Percentiles rank a stretch among this genome's conserved stretches.
phyloP scores from a whole-genome alignment of 176 grass and related monocot species.

The Musa troglodytarum region DNA sequence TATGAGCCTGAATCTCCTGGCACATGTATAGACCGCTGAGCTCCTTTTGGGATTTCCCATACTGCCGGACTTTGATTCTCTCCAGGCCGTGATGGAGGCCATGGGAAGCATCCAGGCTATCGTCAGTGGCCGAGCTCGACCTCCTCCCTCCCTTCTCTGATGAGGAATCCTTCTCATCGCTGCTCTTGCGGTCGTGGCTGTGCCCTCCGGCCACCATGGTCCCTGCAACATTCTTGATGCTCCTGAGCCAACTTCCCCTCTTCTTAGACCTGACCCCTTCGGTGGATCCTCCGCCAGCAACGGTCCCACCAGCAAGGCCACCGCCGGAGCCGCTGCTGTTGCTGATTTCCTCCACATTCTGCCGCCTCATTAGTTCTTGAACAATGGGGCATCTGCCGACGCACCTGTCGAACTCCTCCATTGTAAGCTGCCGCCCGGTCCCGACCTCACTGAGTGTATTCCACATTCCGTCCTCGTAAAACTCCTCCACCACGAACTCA shows the following conservation, averaged over 20 bases:
- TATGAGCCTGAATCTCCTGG: conserved; percentile 83
- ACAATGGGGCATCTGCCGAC: conserved; percentile 87
- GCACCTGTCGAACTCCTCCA: conserved; percentile 88
- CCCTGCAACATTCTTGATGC: conserved; percentile 51
- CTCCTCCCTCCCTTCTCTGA: conserved; percentile 79
- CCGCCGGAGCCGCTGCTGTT: conserved; percentile 10
- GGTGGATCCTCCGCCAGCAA: conserved; percentile 20
- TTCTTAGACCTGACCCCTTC: conserved; percentile 29
- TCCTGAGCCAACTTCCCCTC: conserved; percentile 50
- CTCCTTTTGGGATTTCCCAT: conserved; percentile 84
- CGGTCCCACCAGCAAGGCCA: conserved; percentile 18
- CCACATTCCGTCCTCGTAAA: conserved; percentile 28
- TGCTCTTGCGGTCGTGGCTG: conserved; percentile 50
- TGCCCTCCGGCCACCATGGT: conserved; percentile 33
- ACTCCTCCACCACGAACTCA: conserved; percentile 75
- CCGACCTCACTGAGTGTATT: conserved; percentile 50
- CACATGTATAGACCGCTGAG: conserved; percentile 75
- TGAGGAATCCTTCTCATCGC: conserved; percentile 73
- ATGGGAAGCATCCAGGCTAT: conserved; percentile 60
- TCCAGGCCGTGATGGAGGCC: conserved; percentile 38
- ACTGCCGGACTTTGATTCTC: conserved; percentile 59
- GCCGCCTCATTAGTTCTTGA: conserved; percentile 91
- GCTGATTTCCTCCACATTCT: conserved; percentile 20
- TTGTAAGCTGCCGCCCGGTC: conserved; percentile 74
- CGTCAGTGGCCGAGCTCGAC: conserved; percentile 87